These are phyloP conservation scores for Coelastrella sp. DNA, from an alignment of 139 green algal genomes.

Conservation along the genomic window DNA sequence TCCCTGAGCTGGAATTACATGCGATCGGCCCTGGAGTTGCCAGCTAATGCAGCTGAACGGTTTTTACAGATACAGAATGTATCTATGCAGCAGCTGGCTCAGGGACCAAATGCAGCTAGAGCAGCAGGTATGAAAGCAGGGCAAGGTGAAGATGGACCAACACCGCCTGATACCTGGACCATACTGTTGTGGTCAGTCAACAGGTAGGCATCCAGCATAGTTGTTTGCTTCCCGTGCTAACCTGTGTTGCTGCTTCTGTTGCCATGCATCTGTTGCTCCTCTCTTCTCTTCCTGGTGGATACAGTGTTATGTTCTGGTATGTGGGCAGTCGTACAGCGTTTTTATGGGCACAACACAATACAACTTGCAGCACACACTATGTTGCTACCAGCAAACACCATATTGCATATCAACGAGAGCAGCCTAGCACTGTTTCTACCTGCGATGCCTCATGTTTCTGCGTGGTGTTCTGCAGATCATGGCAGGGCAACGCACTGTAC, in stretches of 20 bases:
- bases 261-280: no score
- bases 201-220: background rate
- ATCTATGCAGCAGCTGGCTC: constrained; percentile 12
- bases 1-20: background rate
- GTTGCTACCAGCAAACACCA: no score
- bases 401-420: no score
- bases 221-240: background rate
- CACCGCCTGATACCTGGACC: constrained; percentile 15
- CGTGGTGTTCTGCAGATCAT: constrained; percentile 13
- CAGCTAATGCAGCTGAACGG: background rate
- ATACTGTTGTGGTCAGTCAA: constrained; percentile 41
- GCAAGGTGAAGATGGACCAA: background rate
- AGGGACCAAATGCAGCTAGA: background rate
- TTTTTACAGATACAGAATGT: constrained; percentile 27
- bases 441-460: no score
- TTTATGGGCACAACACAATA: no score
- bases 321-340: no score
- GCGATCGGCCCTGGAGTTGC: background rate
- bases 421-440: no score
- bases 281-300: no score
- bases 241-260: background rate
- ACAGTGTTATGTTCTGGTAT: no score
- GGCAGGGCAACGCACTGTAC: background rate
- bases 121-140: background rate
- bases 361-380: background rate